Percentiles rank a stretch among this genome's conserved stretches.
phyloP scores from a whole-genome alignment of 345 rosid genomes.

The Ricinus communis region DNA sequence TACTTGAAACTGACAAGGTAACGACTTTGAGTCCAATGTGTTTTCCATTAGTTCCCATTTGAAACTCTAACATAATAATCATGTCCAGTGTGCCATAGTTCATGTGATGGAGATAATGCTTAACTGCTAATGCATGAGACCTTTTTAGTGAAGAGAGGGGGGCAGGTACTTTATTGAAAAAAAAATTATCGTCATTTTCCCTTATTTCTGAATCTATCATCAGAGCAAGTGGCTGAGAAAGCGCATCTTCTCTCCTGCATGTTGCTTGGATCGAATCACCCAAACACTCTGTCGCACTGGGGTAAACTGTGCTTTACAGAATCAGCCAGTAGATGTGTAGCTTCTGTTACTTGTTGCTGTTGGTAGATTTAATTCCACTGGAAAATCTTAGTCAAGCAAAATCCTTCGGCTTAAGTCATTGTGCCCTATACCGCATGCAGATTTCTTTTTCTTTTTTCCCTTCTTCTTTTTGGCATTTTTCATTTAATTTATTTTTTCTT shows the following conservation, averaged over 20 bases:
- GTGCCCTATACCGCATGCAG: not conserved
- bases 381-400: not conserved
- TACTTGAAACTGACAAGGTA: slow-evolving; percentile 83
- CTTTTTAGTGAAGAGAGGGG: not conserved
- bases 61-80: not conserved
- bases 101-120: not conserved
- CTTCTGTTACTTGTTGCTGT: not conserved
- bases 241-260: not conserved
- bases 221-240: not conserved
- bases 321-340: not conserved
- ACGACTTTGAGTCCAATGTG: slow-evolving; percentile 1
- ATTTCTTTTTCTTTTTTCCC: not conserved
- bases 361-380: not conserved
- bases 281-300: not conserved
- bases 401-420: not conserved
- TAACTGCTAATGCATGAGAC: not conserved
- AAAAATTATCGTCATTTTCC: not conserved
- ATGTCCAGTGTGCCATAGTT: not conserved
- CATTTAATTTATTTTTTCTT: not conserved
- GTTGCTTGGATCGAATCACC: not conserved
- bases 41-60: not conserved
- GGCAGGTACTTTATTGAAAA: not conserved
- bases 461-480: not conserved
- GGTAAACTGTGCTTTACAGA: not conserved
- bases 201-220: not conserved